phyloP scores from a whole-genome alignment of 2,329 filamentous ascomycete genomes.

The Metarhizium robertsii region DNA sequence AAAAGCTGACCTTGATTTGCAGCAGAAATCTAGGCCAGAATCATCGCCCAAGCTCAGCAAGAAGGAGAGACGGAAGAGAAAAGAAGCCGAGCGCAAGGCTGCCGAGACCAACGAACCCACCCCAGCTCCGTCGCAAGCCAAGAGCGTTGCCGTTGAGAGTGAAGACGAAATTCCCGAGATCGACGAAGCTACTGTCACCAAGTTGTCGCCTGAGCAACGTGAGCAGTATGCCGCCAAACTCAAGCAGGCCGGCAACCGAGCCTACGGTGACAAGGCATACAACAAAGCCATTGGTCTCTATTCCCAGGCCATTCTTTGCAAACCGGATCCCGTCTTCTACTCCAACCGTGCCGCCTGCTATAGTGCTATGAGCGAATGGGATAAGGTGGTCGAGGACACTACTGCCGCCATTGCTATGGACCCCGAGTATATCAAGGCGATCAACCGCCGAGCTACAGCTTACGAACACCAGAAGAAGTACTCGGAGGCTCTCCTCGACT shows the following conservation, averaged over 20 bases:
- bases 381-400: slow-evolving; percentile 94
- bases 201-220: slow-evolving; percentile 54
- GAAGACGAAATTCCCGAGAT: slow-evolving; percentile 63
- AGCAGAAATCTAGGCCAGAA: slow-evolving; percentile 34
- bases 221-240: slow-evolving; percentile 84
- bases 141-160: slow-evolving; percentile 43
- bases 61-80: slow-evolving; percentile 82
- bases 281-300: slow-evolving; percentile 90
- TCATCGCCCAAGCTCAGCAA: slow-evolving; percentile 67
- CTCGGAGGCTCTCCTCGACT: slow-evolving; percentile 92
- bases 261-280: slow-evolving; percentile 91
- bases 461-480: slow-evolving; percentile 89
- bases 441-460: slow-evolving; percentile 92
- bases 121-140: slow-evolving; percentile 30
- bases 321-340: slow-evolving; percentile 95
- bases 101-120: slow-evolving; percentile 31
- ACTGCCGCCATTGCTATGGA: slow-evolving; percentile 91
- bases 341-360: slow-evolving; percentile 97
- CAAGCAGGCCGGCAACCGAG: slow-evolving; percentile 93
- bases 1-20: neutral
- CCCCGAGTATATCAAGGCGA: slow-evolving; percentile 91
- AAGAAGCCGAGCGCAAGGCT: slow-evolving; percentile 61
- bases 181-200: slow-evolving; percentile 45
- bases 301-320: slow-evolving; percentile 92
- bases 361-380: slow-evolving; percentile 87